Conservation (phyloP, 257 asterid genomes). For the Nicotiana knightiana region DNA sequence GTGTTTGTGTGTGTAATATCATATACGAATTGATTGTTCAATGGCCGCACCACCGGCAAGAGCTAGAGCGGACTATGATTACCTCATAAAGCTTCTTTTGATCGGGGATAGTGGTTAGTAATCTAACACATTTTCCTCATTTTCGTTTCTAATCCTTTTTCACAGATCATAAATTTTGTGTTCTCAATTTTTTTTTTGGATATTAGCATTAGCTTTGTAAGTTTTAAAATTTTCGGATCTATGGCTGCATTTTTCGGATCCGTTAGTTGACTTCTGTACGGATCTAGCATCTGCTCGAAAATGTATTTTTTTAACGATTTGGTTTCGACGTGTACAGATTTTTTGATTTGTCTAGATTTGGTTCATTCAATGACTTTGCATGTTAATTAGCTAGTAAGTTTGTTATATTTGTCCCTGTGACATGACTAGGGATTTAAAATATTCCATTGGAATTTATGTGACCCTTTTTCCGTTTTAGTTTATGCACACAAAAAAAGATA, state of each 20-base stretch:
- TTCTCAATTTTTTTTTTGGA: neutral
- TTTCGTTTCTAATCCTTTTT: neutral
- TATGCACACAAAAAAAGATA: too few species aligned
- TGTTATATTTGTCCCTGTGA: neutral
- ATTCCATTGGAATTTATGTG: too few species aligned
- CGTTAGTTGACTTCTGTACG: neutral
- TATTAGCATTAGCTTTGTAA: neutral
- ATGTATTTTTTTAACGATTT: neutral
- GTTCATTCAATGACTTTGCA: neutral
- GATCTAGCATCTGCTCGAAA: neutral
- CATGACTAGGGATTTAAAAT: neutral
- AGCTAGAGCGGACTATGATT: conserved; percentile 29
- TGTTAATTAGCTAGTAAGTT: neutral
- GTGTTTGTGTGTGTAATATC: neutral
- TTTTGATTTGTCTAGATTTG: neutral
- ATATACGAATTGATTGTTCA: neutral
- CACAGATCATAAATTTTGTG: neutral
- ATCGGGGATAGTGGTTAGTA: conserved; percentile 24
- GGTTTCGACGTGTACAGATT: neutral
- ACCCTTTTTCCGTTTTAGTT: too few species aligned
- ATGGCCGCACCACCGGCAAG: conserved; percentile 30
- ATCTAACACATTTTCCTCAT: neutral
- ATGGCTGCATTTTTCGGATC: neutral
- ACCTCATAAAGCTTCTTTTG: conserved; percentile 24
- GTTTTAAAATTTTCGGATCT: neutral